Evolutionary conservation across 2,329 filamentous ascomycete species (phyloP), one percentile per base, ranked within the genome.

Genomic region (Apiospora malaysiana): DNA sequence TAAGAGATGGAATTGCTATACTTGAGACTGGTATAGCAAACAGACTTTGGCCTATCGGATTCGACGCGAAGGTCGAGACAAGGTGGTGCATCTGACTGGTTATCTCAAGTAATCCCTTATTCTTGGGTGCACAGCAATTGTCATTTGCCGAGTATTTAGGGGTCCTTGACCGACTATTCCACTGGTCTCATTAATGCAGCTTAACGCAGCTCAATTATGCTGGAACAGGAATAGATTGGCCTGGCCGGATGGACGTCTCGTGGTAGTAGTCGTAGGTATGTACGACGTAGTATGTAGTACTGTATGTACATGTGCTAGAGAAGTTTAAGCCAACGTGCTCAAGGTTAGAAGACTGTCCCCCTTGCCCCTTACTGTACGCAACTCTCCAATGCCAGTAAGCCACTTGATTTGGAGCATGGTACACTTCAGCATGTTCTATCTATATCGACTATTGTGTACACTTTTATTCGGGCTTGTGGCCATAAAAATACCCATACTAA

Each of bases 161-260:
- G 56, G 56, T 63, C 21, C 56, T 63, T 63, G 56, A 63, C 56
- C 56, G 56, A 63, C 56, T 59, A 59, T 63, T 63, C 16, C 21
- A 63, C 37, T 63, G 56, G 56, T 7, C 56, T 47, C 18, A 47
- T 45, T 63, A 63, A 63, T 63, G 56, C 56, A 63, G 9, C 37
- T 5, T 63, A 63, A 63, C 40, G 56, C 56, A 63, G 9, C 37
- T 5, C 56, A 63, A 63, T 63, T 63, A 63, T 63, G 56, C 56
- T 63, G 56, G 32, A 63, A 63, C 32, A 40, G 56, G 56, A 63
- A 63, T 63, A 63, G 56, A 40, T 63, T 63, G 56, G 21, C 56
- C 32, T 40, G 56, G 40, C 32, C 32, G 40, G 32, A 63, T 23
- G n/a, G 56, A 63, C 37, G 56, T 40, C 56, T 63, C 56, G 56